A percentile compares a stretch with the other conserved stretches of the same genome.
phyloP scores from a whole-genome alignment of 306 rosid species.

The Leucaena leucocephala region DNA sequence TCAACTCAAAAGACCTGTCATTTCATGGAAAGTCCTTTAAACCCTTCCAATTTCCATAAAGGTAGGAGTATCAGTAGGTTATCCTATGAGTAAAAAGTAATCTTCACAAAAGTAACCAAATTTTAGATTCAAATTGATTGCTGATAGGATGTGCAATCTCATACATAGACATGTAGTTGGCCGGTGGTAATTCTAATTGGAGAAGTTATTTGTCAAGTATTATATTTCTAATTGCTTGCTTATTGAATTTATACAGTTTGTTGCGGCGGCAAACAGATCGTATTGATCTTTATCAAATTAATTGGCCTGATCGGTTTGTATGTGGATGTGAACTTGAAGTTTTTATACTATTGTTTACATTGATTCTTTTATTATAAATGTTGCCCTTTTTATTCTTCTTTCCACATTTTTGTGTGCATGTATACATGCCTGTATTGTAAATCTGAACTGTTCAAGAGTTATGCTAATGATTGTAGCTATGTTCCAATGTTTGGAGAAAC shows the following conservation, averaged over 20 bases:
- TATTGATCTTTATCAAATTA: conserved; percentile 93
- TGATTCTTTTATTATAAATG: background rate
- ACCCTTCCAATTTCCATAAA: background rate
- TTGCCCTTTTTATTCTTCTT: background rate
- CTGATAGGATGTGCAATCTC: background rate
- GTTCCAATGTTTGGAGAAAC: conserved; percentile 95
- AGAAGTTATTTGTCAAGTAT: background rate
- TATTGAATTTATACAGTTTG: conserved; percentile 63
- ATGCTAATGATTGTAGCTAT: conserved; percentile 53
- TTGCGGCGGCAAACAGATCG: conserved; percentile 70
- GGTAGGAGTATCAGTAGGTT: background rate
- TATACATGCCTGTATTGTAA: background rate
- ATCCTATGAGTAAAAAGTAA: background rate
- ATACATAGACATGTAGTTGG: background rate
- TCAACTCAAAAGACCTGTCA: background rate
- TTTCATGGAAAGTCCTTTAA: background rate
- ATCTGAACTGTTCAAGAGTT: conserved; percentile 22
- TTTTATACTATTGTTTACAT: conserved; percentile 22
- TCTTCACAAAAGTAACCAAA: background rate
- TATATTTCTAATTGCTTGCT: conserved; percentile 31
- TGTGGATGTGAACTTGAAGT: conserved; percentile 34
- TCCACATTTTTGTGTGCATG: background rate
- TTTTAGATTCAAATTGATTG: conserved; percentile 18
- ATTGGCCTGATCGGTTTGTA: conserved; percentile 99
- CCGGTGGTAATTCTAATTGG: conserved; percentile 11